Evolutionary conservation across 805 yeast species (phyloP), one percentile per base, ranked within the genome.

Genomic region (Candida germanica): DNA sequence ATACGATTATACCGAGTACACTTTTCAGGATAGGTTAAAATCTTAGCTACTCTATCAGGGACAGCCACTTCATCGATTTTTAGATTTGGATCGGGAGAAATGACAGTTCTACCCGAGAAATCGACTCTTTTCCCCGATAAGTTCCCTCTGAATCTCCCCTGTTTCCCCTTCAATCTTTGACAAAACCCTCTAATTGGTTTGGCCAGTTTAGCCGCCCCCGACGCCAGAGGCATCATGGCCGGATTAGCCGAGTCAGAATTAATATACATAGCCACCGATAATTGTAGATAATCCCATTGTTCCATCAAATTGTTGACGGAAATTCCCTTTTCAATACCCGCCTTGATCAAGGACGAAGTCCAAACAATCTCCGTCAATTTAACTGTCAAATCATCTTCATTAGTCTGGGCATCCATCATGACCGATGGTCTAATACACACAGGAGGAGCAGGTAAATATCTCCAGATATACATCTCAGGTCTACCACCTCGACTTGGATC

Each of bases 341-440:
- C 95, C 47, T 87, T 77, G 50, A 93, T 93, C 64, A 89, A 72
- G 4, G 95, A 83, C n/a, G 93, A 83, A 1, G 96, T 87, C 94
- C 95, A 91, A 18, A 89, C 98, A 44, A 93, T 87, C 63, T 93
- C 99, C 0, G 98, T 87, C 40, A 93, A 69, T 56, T 93, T 93
- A 21, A 89, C 96, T 0, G 99, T 93, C 46, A 93, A 69, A 63
- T 94, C 99, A 63, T 93, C 99, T 66, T 93, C 99, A 61, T 93
- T 93, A 13, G 94, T 83, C 21, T 95, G 93, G 17, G 84, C 79
- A 56, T 86, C 88, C 89, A 87, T 87, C 68, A 80, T 71, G 20
- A 93, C 98, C 4, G 98, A 89, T 3, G 99, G 99, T 48, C 99
- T 78, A 38, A 93, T 93, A 71, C 98, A 93, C 13, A 94, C 97